Conservation (phyloP, 305 asterid genomes). For the Fraxinus greggii region DNA sequence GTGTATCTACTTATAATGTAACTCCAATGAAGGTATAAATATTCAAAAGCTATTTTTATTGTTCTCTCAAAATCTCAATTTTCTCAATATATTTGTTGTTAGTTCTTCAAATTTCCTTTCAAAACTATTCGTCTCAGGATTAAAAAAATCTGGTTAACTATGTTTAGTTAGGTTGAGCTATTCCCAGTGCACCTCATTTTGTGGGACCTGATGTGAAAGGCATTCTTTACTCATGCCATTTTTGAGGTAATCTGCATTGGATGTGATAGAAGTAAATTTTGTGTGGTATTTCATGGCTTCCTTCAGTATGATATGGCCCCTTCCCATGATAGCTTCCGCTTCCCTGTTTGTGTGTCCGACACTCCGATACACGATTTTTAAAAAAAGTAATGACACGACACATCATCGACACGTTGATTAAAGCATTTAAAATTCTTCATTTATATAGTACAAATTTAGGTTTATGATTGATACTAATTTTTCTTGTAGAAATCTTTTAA, state of each 20-base stretch:
- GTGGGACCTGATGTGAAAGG: neutral
- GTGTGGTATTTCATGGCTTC: neutral
- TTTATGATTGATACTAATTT: too few relatives aligned
- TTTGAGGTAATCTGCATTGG: neutral
- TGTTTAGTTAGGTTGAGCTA: neutral
- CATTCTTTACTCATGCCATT: neutral
- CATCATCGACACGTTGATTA: too few relatives aligned
- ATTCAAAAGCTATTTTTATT: neutral
- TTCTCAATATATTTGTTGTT: neutral
- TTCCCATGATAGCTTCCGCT: neutral
- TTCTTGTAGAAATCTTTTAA: too few relatives aligned
- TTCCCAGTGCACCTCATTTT: neutral
- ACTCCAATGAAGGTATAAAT: constrained; percentile 86
- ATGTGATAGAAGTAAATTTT: neutral
- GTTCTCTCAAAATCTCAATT: neutral
- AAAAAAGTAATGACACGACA: too few relatives aligned
- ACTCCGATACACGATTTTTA: too few relatives aligned
- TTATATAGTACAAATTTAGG: too few relatives aligned
- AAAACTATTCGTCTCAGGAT: neutral
- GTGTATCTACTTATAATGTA: constrained; percentile 88
- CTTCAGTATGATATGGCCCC: neutral
- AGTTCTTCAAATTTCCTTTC: neutral
- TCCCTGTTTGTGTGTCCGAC: too few relatives aligned
- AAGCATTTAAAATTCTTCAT: too few relatives aligned
- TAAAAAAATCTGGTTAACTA: neutral